Base-by-base conservation (phyloP, 345 rosid genomes). In the Tarenaya hassleriana region DNA sequence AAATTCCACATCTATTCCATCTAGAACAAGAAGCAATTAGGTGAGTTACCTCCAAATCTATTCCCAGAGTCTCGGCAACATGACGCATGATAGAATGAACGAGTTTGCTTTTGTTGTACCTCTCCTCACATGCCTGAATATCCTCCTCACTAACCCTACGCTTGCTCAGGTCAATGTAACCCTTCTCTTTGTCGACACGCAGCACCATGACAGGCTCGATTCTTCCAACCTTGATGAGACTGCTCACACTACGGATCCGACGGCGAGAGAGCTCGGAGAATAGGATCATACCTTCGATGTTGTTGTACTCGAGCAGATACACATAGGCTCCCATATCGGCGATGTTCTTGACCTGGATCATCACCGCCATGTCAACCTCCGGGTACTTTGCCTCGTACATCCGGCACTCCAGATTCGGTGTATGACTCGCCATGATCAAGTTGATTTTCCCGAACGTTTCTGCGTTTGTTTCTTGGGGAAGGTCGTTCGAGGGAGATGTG, bases 191-290 rank as follows among this genome's bases (percentile, higher is more conserved):
- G 55, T 92, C 96, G 0, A 92, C 98, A 60, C 97, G 88, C 8
- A 92, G 82, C 8, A 92, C 98, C 98, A 92, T 92, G 17, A 88
- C 98, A 17, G 98, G 97, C 83, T 92, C 98, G 54, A 75, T 92
- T 41, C 95, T 80, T 41, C 97, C 98, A 3, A 92, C 94, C 81
- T 83, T 92, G 65, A 92, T 88, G 48, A 92, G 68, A 66, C 95
- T 85, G 55, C 88, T 92, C 50, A 88, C 97, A 40, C 97, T 88
- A 16, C 98, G 88, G 75, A 92, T 92, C 52, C 98, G 84, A 58
- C 98, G 97, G 44, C 97, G 94, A 11, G 98, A 92, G 47, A 92
- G 95, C 94, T 92, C 98, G 18, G 97, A 88, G 79, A 92, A 92
- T 20, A 92, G 71, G 66, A 92, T 92, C 95, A 92, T 84, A 1